A percentile compares a stretch with the other conserved stretches of the same genome.
phyloP scores from a whole-genome alignment of 1,284 basidiomycete genomes.

The Coriolopsis trogii region DNA sequence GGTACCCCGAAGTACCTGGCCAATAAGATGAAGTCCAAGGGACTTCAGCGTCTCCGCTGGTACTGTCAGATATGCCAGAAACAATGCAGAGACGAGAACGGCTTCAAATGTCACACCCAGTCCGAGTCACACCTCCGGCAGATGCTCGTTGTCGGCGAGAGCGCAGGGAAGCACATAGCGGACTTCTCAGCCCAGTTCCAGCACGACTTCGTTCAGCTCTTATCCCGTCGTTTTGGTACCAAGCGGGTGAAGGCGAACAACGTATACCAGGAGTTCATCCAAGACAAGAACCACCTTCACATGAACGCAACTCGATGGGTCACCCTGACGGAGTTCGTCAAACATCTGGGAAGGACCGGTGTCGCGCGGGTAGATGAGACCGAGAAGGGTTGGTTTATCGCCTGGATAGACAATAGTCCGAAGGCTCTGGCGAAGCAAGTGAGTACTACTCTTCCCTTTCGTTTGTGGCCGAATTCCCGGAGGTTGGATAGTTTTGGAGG shows the following conservation, averaged over 20 bases:
- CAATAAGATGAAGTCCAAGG: constrained; percentile 97
- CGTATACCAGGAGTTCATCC: constrained; percentile 98
- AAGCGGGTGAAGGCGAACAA: constrained; percentile 93
- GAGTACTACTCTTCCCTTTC: constrained; percentile 31
- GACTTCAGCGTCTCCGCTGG: constrained; percentile 91
- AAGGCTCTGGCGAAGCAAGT: constrained; percentile 91
- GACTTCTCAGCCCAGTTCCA: constrained; percentile 92
- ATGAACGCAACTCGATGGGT: constrained; percentile 99
- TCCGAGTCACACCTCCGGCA: constrained; percentile 92
- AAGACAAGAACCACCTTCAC: constrained; percentile 93
- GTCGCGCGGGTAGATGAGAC: constrained; percentile 95
- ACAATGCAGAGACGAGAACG: constrained; percentile 96
- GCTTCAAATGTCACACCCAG: constrained; percentile 90
- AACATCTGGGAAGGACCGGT: constrained; percentile 88
- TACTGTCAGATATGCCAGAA: constrained; percentile 98
- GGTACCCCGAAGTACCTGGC: constrained; percentile 91
- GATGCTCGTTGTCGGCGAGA: constrained; percentile 94
- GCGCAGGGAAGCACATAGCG: constrained; percentile 89
- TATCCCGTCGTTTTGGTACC: constrained; percentile 91
- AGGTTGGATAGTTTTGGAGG: too few species aligned
- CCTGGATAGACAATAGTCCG: constrained; percentile 96
- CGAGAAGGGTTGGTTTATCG: constrained; percentile 96
- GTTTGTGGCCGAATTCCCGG: too few species aligned
- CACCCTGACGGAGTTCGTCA: constrained; percentile 92
- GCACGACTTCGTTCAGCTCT: constrained; percentile 86